Base-by-base conservation (phyloP, 768 basidiomycete genomes). In the Gyrodon lividus region DNA sequence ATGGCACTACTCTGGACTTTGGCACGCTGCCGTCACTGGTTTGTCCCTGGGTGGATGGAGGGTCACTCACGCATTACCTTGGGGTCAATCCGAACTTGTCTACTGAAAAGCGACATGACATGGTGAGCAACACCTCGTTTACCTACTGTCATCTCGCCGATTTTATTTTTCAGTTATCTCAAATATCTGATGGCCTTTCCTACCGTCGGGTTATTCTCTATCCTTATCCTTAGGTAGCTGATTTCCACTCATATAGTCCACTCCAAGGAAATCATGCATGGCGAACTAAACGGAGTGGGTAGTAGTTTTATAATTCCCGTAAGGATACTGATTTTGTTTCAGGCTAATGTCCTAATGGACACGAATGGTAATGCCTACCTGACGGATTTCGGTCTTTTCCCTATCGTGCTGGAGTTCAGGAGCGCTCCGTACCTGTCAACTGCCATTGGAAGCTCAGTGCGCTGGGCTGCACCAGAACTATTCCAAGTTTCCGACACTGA, bases 221-320 rank as follows among this genome's bases (percentile, higher is more conserved):
- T 16, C 22, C 10, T 13, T 8, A 37, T 26, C 7, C n/a, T 17
- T 3, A 9, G 17, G 19, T 17, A 17, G 23, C 19, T 42, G 12
- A 53, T 3, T 26, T 5, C 26, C 9, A 4, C 6, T 4, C 9
- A 40, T 8, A 4, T 22, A 55, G 54, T 47, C 6, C 54, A 56
- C 19, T 60, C 59, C 12, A 28, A 33, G 19, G 57, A 64, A 7
- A 66, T 78, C 23, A 64, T 77, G 13, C 78, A 77, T 44, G 76
- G 77, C 0, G 77, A 79, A 43, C 63, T 78, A 19, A 75, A 74
- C 52, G 76, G 72, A 17, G 76, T 76, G 45, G 42, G 63, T 62
- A 34, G 20, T 7, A 16, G 40, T 14, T 9, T 20, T 5, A 3
- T 30, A 8, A 9, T 37, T 33, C 2, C 40, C 16, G 17, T 41